Base-by-base conservation (phyloP, 2,329 filamentous ascomycete genomes). In the Colletotrichum theobromicola region DNA sequence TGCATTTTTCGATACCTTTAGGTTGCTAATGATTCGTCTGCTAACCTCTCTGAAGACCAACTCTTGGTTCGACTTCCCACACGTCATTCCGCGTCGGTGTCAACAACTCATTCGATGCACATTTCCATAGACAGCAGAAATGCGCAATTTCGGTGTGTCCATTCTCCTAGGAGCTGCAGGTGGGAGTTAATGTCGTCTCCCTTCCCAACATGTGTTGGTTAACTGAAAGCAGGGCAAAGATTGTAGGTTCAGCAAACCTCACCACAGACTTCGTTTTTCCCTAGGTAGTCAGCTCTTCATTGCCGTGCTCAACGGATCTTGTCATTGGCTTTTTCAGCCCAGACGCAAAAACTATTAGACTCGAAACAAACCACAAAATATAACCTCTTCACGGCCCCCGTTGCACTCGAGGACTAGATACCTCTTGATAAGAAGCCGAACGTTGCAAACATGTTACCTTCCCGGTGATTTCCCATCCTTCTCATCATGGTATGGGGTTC, bases 51-150 rank as follows among this genome's bases (percentile, higher is more conserved):
- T 16, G 53, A 66, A 66, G 64, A n/a, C 4, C 9, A 34, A 66
- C 10, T 15, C 34, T 4, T 58, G 28, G 15, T 34, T 50, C 6
- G 18, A 42, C 16, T 57, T 69, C 16, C 34, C 69, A 3, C 24
- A 32, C 6, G 15, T 73, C 5, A 34, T 75, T 37, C 69, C 73
- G 5, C 63, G 64, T 21, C 64, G 64, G 3, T 30, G 61, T 12
- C 69, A 72, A 26, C 64, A 46, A 21, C 46, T 75, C 28, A 73
- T 75, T n/a, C 70, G 64, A 21, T 60, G 28, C 30, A 37, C 69
- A 7, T 75, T 75, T 32, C 6, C 64, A 4, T 72, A 35, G 35
- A 18, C 26, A n/a, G 21, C 13, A 34, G 15, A 37, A 15, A 7
- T 12, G 53, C 42, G 8, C 35, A 50, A 5, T 32, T 21, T 32